Evolutionary conservation across 352 stramenopile genomes (phyloP).

Genomic region (Globisporangium spinosum): DNA sequence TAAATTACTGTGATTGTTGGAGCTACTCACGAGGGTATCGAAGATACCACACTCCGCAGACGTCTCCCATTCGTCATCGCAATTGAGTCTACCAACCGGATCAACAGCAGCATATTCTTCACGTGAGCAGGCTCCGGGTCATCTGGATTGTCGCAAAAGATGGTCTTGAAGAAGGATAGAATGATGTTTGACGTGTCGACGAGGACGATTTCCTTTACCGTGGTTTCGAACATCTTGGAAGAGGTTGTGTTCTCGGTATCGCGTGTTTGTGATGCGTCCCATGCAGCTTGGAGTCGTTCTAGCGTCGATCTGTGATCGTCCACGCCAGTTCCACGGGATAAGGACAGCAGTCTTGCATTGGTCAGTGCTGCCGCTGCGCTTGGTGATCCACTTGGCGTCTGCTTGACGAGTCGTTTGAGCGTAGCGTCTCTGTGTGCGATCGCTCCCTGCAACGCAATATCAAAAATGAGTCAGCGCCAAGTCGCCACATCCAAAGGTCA

Average conservation of each 20-base stretch:
- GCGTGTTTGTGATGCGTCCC: constrained; percentile 11
- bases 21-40: not conserved
- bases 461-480: not conserved
- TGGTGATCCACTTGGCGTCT: not conserved
- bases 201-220: constrained; percentile 39
- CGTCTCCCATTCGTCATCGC: constrained; percentile 24
- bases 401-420: constrained; percentile 35
- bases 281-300: constrained; percentile 25
- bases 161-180: constrained; percentile 45
- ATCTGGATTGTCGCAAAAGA: constrained; percentile 35
- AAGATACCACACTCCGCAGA: constrained; percentile 13
- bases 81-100: constrained; percentile 48
- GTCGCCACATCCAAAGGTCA: not conserved
- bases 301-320: constrained; percentile 19
- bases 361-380: not conserved
- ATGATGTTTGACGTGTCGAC: constrained; percentile 54
- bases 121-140: constrained; percentile 26
- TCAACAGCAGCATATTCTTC: constrained; percentile 35
- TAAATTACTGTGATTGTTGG: not conserved
- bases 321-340: not conserved
- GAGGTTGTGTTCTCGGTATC: not conserved
- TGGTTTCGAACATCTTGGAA: constrained; percentile 24
- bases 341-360: not conserved
- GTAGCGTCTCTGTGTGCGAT: constrained; percentile 37
- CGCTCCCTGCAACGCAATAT: constrained; percentile 20